phyloP scores from a whole-genome alignment of 2,329 filamentous ascomycete genomes.

The Clathrospora elynae region DNA sequence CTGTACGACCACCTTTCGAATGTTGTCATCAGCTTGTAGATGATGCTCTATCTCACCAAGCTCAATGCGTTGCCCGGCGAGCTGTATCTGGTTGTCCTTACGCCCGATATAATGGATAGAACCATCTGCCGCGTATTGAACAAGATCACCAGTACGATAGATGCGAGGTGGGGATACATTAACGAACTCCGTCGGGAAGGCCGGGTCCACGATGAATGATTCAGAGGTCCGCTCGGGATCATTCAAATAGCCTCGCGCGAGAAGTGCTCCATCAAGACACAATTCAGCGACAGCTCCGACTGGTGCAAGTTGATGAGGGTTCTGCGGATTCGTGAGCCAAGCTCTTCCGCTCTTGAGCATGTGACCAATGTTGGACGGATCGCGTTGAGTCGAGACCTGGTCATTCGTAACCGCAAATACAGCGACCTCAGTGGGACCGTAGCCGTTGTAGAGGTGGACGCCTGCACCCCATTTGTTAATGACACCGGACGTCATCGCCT shows the following conservation, averaged over 20 bases:
- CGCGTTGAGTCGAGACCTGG: slow-evolving; percentile 24
- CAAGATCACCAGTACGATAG: slow-evolving; percentile 45
- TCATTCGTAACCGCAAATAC: slow-evolving; percentile 37
- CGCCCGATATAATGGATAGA: slow-evolving; percentile 39
- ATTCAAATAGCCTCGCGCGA: slow-evolving; percentile 42
- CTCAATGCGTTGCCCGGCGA: slow-evolving; percentile 45
- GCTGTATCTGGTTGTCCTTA: slow-evolving; percentile 43
- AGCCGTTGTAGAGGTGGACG: slow-evolving; percentile 36
- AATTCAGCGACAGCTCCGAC: slow-evolving; percentile 40
- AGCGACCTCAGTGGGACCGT: slow-evolving; percentile 38
- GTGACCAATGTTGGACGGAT: slow-evolving; percentile 34
- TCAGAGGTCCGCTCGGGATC: slow-evolving; percentile 32
- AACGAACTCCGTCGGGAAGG: slow-evolving; percentile 28
- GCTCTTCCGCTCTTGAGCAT: slow-evolving; percentile 28
- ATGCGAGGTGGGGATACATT: slow-evolving; percentile 18
- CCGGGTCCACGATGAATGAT: slow-evolving; percentile 32
- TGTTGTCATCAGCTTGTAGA: slow-evolving; percentile 28
- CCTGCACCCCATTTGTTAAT: slow-evolving; percentile 34
- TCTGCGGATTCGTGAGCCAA: slow-evolving; percentile 37
- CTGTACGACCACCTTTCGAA: slow-evolving; percentile 51
- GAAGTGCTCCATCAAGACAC: slow-evolving; percentile 39
- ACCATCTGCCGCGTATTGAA: slow-evolving; percentile 36
- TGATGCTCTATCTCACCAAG: slow-evolving; percentile 43
- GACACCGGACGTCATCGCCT: slow-evolving; percentile 33
- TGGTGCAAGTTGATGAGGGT: slow-evolving; percentile 38